Base-by-base conservation (phyloP, 441 rosid genomes). In the Euphorbia celastroides region DNA sequence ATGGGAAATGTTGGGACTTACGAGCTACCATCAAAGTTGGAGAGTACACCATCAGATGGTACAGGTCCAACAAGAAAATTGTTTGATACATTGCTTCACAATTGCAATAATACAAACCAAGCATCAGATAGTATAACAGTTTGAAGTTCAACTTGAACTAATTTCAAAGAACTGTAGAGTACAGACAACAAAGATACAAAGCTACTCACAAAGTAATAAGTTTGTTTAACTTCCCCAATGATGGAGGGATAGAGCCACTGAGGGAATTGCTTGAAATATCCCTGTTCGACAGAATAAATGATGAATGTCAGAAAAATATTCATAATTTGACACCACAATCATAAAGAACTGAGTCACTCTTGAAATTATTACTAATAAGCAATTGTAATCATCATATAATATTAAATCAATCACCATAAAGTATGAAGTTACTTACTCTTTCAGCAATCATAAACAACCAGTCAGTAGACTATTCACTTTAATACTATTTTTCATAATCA, bases 201-300 rank as follows among this genome's bases (percentile, higher is more conserved):
- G 75, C 54, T 65, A 77, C 98, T 94, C 69, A 95, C 98, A 92
- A 83, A 59, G 81, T 66, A 27, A 61, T 56, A 41, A 95, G 87
- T 66, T 82, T 84, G 60, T 77, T 73, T 74, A 95, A 72, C 78
- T 76, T 83, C 66, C 92, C 97, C 72, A 95, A 86, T 9, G 89
- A 88, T 57, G 86, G 70, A 73, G 99, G 97, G 74, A 94, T 84
- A 66, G 66, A 68, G 62, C 90, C 99, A 65, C 88, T 76, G 54
- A 92, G 83, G 56, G 84, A 79, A 74, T 95, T 95, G 75, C 98
- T 82, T 69, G 98, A 92, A 61, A 90, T 75, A 74, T 92, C 96
- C 79, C 99, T 93, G 77, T 31, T 64, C 22, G 48, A 34, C 31
- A 70, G 16, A 64, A 68, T 16, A 31, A 25, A n/a, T 19, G 41